These are phyloP conservation scores for Mediolabrus comicus DNA, from an alignment of 108 stramenopile species.

Conservation along the genomic window DNA sequence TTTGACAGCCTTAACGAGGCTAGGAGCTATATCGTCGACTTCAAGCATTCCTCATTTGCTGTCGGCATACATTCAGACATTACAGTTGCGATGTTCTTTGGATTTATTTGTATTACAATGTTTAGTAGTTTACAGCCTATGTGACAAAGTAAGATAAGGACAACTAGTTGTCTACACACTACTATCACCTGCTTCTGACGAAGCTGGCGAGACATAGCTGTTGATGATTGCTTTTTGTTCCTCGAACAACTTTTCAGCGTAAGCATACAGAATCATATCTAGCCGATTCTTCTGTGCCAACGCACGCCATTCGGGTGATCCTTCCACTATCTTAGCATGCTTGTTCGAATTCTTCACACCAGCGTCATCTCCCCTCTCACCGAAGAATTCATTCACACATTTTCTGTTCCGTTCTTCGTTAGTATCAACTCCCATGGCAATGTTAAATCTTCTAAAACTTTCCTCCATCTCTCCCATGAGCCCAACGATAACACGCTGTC, in stretches of 20 bases:
- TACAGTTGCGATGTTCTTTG: no score
- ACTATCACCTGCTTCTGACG: neutral
- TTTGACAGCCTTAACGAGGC: no score
- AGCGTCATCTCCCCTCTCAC: neutral
- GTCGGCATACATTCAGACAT: no score
- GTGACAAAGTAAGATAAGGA: neutral
- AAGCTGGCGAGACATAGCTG: neutral
- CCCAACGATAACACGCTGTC: conserved; percentile 49
- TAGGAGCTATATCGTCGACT: no score
- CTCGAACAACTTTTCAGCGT: conserved; percentile 34
- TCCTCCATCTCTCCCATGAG: conserved; percentile 48
- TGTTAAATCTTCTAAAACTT: conserved; percentile 38
- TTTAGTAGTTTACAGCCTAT: no score
- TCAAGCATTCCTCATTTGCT: no score
- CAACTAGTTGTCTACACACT: neutral
- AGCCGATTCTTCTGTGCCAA: conserved; percentile 31
- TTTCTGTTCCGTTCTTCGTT: neutral
- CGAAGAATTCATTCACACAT: conserved; percentile 34
- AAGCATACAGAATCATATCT: conserved; percentile 42
- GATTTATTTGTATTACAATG: no score
- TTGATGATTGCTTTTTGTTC: conserved; percentile 43
- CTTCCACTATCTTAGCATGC: conserved; percentile 23
- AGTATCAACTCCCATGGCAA: conserved; percentile 34
- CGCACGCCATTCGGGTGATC: conserved; percentile 21
- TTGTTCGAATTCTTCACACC: conserved; percentile 20